Base-by-base conservation (phyloP, 2,329 filamentous ascomycete species). In the Fusarium mangiferae region DNA sequence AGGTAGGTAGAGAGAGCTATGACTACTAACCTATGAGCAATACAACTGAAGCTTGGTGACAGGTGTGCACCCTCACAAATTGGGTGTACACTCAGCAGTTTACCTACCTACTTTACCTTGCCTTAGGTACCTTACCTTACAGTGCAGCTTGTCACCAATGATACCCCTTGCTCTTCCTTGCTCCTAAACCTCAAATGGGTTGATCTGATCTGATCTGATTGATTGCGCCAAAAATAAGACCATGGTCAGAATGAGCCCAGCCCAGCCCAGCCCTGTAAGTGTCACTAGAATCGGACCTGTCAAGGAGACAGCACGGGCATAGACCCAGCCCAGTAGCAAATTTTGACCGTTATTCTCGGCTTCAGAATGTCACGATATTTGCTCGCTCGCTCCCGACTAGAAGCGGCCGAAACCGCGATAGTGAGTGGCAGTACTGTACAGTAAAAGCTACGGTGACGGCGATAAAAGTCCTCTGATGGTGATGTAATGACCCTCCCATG, bases 401-500 rank as follows among this genome's bases (percentile, higher is more conserved):
- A 38, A 66, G 62, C 48, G 39, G 57, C 69, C 58, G 62, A 67
- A 68, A 72, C 38, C 64, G 63, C 56, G 71, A 74, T 39, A 42
- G 44, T 51, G 33, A 46, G 41, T 28, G 51, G 17, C 24, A 28
- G 33, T 55, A 36, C 30, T 24, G 36, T 18, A 57, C 30, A 44
- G n/a, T 39, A 24, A 45, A 49, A 45, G 42, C 39, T 38, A 54
- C 54, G 48, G 66, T 62, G 41, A 62, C 55, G 24, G 44, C 30
- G 58, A 62, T 48, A n/a, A 42, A 33, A 46, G 65, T 67, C 56
- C 42, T 38, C 30, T 51, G 49, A 76, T 75, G 72, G 72, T 77
- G 75, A 77, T 77, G 75, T 77, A 77, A 77, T 77, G 62, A 57
- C 49, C 61, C 56, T 42, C n/a, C 26, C 22, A 49, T 12, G n/a